Evolutionary conservation across 768 basidiomycete genomes (phyloP).

Genomic region (Boletus vinaceobasis): DNA sequence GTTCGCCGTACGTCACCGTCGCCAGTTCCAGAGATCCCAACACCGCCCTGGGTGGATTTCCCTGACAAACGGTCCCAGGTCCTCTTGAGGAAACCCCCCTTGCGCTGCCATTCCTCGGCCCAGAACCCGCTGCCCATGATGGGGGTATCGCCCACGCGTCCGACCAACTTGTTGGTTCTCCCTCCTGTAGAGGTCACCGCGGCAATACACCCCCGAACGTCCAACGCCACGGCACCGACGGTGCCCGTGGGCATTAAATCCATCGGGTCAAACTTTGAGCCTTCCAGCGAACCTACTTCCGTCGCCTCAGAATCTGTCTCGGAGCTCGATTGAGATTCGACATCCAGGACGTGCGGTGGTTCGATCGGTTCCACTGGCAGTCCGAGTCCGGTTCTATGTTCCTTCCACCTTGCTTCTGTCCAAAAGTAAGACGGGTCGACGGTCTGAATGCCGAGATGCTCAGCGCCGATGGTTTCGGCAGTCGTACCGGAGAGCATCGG

Average conservation of each 20-base stretch:
- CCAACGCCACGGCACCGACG: constrained; percentile 82
- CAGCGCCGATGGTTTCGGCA: constrained; percentile 58
- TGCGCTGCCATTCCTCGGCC: constrained; percentile 71
- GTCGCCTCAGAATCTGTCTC: constrained; percentile 20
- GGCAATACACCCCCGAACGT: constrained; percentile 69
- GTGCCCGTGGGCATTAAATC: constrained; percentile 72
- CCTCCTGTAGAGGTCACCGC: constrained; percentile 79
- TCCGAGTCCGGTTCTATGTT: constrained; percentile 71
- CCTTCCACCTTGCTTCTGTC: constrained; percentile 70
- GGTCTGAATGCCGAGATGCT: constrained; percentile 47
- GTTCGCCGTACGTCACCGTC: constrained; percentile 67
- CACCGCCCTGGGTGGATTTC: constrained; percentile 37
- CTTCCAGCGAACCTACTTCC: constrained; percentile 15
- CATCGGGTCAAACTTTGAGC: constrained; percentile 29
- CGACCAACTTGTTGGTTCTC: constrained; percentile 77
- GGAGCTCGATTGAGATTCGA: constrained; percentile 1
- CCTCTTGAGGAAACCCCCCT: constrained; percentile 29
- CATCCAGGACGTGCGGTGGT: constrained; percentile 13
- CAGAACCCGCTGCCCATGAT: constrained; percentile 76
- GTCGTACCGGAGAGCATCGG: constrained; percentile 64
- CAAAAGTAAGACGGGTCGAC: constrained; percentile 79
- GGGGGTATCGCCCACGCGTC: constrained; percentile 82
- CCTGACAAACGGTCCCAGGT: constrained; percentile 41
- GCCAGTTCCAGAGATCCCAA: constrained; percentile 83
- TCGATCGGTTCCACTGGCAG: constrained; percentile 66